Evolutionary conservation across 371 early-diverging fungal genomes (phyloP), one percentile per base, ranked within the genome.

Genomic region (Mucor plumbeus): DNA sequence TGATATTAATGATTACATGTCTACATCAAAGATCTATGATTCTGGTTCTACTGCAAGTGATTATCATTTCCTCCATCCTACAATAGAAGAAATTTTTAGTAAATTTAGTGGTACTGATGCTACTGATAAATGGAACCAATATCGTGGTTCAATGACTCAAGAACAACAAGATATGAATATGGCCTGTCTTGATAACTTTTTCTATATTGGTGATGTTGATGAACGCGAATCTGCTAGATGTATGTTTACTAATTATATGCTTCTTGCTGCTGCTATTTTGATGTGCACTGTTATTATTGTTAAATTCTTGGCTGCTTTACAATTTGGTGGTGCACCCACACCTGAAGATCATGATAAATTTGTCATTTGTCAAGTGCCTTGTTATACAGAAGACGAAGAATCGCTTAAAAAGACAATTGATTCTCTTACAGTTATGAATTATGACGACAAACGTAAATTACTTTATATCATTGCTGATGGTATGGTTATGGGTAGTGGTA

Each of bases 371-470:
- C 92, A 96, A 73, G 94, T 92, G 19, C 97, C 99, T 13, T 98
- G 98, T 82, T 99, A 99, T 81, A 97, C 98, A 1, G 99, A 99
- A 78, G 97, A 92, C 59, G 92, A 92, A 72, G 96, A 95, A 34
- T 96, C 97, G 4, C 83, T 99, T n/a, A 86, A 87, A 58, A 82
- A 89, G 64, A 99, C 99, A 0, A 88, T 99, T 58, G 96, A 99
- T 70, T 97, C 99, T n/a, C 78, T 99, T 38, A 91, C 97, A 11
- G 81, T 86, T 7, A 88, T 96, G 68, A 87, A 88, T 36, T 99
- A 99, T 73, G 95, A 95, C 67, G 97, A 99, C 83, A 93, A 95
- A 69, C 90, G 97, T 55, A 98, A 98, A 78, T 81, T 99, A 57
- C 84, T 99, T 11, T 93, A 95, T 72, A 93, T 99, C 33, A 87